Conservation (phyloP, 1,284 basidiomycete species). For the Mycosarcoma mackinlayi region DNA sequence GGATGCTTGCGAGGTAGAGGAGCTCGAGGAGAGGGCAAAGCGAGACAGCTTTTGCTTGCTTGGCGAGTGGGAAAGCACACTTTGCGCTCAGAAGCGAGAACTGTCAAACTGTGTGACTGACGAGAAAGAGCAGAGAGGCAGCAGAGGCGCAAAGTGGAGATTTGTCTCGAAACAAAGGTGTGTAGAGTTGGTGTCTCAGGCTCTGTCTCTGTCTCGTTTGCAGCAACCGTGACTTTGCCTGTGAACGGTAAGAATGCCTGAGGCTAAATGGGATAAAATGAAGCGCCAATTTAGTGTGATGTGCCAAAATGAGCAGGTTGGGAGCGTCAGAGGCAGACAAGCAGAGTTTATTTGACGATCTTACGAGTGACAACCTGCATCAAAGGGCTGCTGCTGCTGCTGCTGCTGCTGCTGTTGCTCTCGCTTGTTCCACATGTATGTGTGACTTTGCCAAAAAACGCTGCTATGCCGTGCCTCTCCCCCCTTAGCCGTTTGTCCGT, state of each 20-base stretch:
- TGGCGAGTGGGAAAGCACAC: neutral
- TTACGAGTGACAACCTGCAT: too few species aligned
- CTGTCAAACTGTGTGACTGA: slow-evolving; percentile 5
- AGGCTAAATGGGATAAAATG: too few species aligned
- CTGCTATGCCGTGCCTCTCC: too few species aligned
- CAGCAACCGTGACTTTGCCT: neutral
- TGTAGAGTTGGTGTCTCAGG: slow-evolving; percentile 18
- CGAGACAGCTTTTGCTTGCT: too few species aligned
- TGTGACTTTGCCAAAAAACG: slow-evolving; percentile 20
- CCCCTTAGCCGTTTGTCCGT: neutral
- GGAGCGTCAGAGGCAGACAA: neutral
- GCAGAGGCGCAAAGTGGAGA: neutral
- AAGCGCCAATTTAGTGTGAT: neutral
- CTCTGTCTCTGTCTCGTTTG: slow-evolving; percentile 5
- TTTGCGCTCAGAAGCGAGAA: neutral
- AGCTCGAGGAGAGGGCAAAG: neutral
- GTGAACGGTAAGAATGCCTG: too few species aligned
- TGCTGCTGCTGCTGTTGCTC: too few species aligned
- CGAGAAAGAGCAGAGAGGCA: neutral
- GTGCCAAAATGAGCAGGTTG: neutral
- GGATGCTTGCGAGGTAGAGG: neutral
- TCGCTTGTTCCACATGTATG: too few species aligned
- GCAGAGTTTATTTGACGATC: neutral
- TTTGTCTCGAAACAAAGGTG: neutral
- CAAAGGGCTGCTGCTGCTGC: too few species aligned